Evolutionary conservation across 2,329 filamentous ascomycete species (phyloP), one percentile per base, ranked within the genome.

Genomic region (Hypoxylon sp.): DNA sequence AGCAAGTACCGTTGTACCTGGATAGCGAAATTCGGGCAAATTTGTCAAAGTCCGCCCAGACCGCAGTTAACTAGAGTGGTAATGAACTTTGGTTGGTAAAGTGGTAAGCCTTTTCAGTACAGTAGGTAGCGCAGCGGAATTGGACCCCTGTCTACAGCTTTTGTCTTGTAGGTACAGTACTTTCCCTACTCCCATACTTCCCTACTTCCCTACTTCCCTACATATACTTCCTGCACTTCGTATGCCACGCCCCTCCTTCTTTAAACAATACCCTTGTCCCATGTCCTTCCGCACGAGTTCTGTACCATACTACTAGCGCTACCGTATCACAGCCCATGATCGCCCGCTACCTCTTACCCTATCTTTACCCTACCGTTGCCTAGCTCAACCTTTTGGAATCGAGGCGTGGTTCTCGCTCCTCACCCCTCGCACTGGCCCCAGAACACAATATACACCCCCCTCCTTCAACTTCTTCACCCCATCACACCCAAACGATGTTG

Each of bases 401-500:
- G 68, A 68, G 61, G 62, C 59, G 54, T 44, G 57, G 50, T 31
- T 33, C 13, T 31, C 26, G 14, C 51, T 35, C 61, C 29, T 31
- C 29, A 31, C 29, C 29, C 29, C 29, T 72, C 65, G 70, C 71
- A 72, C 70, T 74, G 72, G 71, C 58, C 54, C 69, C 69, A 69
- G 62, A 54, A 10, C 22, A 53, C 31, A 17, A 57, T 39, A 53
- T 39, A 35, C 37, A 52, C 61, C 14, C 59, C 59, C 44, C 59
- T 44, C 59, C 59, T 35, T 37, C 46, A 46, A 48, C 51, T 19
- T 19, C 22, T 29, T 24, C 47, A 44, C 39, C 31, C 47, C 19
- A 11, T 46, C 42, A 44, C 54, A 29, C 68, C 68, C 63, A 68
- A 69, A 73, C 68, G 71, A 68, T 50, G 68, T 76, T 76, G 66